These are phyloP conservation scores for Erodium moschatum DNA, from an alignment of 441 rosid genomes.

Conservation along the genomic window DNA sequence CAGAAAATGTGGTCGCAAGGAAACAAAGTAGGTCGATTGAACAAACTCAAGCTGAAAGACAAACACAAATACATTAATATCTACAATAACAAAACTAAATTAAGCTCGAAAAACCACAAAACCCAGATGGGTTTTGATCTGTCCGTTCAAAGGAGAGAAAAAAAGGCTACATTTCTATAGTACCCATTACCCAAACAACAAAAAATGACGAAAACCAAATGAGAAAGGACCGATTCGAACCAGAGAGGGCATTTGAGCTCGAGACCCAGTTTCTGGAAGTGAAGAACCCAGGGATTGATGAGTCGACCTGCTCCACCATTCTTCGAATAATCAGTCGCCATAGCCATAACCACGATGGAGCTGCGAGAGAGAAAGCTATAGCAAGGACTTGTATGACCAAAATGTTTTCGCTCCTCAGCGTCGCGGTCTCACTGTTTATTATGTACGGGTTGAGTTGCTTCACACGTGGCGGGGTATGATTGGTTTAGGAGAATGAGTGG, in stretches of 20 bases:
- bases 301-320: background rate
- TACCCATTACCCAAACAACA: background rate
- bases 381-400: no score
- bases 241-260: constrained; percentile 87
- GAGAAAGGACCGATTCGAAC: constrained; percentile 27
- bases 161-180: background rate
- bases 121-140: background rate
- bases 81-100: background rate
- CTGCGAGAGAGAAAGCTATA: background rate
- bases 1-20: constrained; percentile 81
- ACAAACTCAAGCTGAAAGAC: constrained; percentile 48
- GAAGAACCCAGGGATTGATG: constrained; percentile 60
- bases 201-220: background rate
- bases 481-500: background rate
- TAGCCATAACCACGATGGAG: background rate
- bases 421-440: background rate
- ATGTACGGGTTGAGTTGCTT: background rate
- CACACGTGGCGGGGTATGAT: background rate
- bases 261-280: constrained; percentile 65
- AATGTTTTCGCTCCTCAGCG: background rate
- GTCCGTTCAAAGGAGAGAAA: background rate
- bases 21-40: constrained; percentile 51
- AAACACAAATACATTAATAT: background rate
- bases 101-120: background rate
- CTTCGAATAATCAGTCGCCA: background rate